Evolutionary conservation across 768 basidiomycete species (phyloP).

Genomic region (Xerocomellus intermedius): DNA sequence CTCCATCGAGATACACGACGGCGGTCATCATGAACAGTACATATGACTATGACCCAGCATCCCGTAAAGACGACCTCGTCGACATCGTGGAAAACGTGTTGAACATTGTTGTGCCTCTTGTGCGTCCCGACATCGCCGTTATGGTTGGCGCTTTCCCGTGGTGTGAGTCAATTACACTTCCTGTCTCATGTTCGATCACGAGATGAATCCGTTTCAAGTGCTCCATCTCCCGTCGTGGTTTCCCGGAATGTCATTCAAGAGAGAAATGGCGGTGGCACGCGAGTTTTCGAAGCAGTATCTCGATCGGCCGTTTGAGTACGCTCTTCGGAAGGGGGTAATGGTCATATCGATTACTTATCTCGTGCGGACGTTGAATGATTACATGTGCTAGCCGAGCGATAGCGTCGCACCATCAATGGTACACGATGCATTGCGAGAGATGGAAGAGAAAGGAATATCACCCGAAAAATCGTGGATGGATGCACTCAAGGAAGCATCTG

Average conservation of each 20-base stretch:
- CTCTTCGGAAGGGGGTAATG: conserved; percentile 5
- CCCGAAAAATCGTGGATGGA: conserved; percentile 4
- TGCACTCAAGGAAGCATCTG: conserved; percentile 5
- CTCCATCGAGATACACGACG: conserved; percentile 7
- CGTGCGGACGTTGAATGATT: background rate
- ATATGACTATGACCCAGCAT: conserved; percentile 16
- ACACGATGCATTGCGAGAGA: background rate
- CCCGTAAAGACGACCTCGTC: conserved; percentile 7
- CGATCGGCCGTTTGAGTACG: background rate
- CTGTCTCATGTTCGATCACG: background rate
- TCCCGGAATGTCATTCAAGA: conserved; percentile 16
- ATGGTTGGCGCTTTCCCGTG: conserved; percentile 1
- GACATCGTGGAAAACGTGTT: background rate
- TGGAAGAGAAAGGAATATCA: background rate
- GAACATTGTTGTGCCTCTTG: background rate
- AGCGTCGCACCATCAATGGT: conserved; percentile 2
- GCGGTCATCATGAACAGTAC: conserved; percentile 15
- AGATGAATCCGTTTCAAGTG: background rate
- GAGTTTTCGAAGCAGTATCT: background rate
- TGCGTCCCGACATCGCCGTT: background rate
- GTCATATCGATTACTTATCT: too few species aligned
- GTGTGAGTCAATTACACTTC: conserved; percentile 1
- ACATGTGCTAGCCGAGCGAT: background rate
- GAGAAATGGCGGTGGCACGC: background rate
- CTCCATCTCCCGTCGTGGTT: conserved; percentile 11